phyloP scores from a whole-genome alignment of 768 basidiomycete genomes.

The Xerocomus potaroensis region DNA sequence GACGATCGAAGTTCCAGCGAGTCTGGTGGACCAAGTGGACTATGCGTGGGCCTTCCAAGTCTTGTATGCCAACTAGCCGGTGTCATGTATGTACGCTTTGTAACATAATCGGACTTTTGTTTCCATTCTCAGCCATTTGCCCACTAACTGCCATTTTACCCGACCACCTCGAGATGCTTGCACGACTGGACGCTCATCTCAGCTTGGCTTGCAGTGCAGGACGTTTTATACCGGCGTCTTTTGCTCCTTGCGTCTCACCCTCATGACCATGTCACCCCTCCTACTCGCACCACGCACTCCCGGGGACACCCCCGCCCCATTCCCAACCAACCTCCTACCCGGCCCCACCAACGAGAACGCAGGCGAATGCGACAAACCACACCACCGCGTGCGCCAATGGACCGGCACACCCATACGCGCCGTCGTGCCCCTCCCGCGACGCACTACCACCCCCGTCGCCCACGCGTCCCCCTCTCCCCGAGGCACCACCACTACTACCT shows the following conservation, averaged over 20 bases:
- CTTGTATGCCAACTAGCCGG: constrained; percentile 20
- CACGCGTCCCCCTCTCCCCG: not conserved
- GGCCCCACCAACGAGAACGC: too few relatives aligned
- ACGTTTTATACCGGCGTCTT: not conserved
- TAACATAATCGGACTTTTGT: not conserved
- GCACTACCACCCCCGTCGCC: not conserved
- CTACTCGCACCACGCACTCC: too few relatives aligned
- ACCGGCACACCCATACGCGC: constrained; percentile 23
- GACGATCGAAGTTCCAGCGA: not conserved
- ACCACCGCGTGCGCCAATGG: too few relatives aligned
- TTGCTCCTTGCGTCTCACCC: too few relatives aligned
- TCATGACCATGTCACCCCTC: too few relatives aligned
- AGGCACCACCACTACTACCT: not conserved
- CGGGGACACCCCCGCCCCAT: too few relatives aligned
- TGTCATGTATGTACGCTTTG: too few relatives aligned
- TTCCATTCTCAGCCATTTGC: not conserved
- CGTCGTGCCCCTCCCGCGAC: constrained; percentile 18
- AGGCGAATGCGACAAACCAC: too few relatives aligned
- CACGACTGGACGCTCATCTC: not conserved
- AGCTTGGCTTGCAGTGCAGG: not conserved
- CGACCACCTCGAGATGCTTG: too few relatives aligned
- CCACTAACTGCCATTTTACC: too few relatives aligned
- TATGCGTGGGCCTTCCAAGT: constrained; percentile 42
- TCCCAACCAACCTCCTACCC: too few relatives aligned
- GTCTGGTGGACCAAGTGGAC: constrained; percentile 18